A percentile compares a stretch with the other conserved stretches of the same genome.
Evolutionary conservation across 192 early-diverging fungal species (phyloP).

Genomic region (Chytriomyces confervae): DNA sequence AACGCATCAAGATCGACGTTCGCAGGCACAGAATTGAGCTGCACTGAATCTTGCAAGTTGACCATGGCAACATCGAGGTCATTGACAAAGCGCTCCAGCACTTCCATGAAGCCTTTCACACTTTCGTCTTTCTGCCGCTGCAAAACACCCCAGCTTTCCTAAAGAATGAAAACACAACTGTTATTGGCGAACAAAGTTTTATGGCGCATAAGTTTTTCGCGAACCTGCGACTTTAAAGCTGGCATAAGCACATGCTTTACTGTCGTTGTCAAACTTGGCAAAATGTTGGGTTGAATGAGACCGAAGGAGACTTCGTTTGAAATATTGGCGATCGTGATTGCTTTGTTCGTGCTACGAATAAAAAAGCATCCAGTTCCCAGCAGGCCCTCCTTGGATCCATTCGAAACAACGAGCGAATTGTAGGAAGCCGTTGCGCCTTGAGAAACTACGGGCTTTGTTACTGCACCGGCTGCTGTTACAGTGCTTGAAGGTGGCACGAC

Average conservation of each 20-base stretch:
- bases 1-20: conserved; percentile 62
- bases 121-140: conserved; percentile 57
- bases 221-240: conserved; percentile 61
- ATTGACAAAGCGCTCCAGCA: conserved; percentile 61
- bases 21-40: conserved; percentile 51
- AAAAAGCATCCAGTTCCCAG: conserved; percentile 65
- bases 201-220: not conserved
- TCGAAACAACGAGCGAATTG: conserved; percentile 58
- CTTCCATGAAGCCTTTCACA: conserved; percentile 62
- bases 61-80: conserved; percentile 72
- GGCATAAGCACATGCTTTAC: conserved; percentile 68
- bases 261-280: conserved; percentile 62
- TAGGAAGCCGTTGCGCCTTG: not conserved
- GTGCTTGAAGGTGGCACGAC: not conserved
- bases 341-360: conserved; percentile 59
- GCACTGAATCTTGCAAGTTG: conserved; percentile 67
- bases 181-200: not conserved
- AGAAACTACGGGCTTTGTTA: not conserved
- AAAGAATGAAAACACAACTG: not conserved
- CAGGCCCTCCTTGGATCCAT: conserved; percentile 57
- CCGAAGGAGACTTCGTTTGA: conserved; percentile 63
- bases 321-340: conserved; percentile 62
- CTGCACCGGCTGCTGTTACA: not conserved
- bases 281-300: conserved; percentile 52
- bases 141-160: conserved; percentile 70